These are phyloP conservation scores for Phlegmacium glaucopus DNA, from an alignment of 768 basidiomycete genomes.

Conservation along the genomic window DNA sequence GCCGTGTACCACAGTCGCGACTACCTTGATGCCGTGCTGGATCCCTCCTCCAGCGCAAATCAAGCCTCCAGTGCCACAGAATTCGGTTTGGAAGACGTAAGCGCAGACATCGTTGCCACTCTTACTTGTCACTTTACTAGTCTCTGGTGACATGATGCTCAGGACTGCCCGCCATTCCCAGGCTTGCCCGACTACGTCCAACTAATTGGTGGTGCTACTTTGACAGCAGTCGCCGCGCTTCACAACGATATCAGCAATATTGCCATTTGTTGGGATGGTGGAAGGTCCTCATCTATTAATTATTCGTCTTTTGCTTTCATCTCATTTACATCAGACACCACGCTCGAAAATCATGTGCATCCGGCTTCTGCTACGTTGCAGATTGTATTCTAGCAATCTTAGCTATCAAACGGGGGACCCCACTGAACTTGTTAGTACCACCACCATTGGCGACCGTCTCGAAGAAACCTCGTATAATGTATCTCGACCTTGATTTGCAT, in stretches of 20 bases:
- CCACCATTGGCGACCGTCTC: background rate
- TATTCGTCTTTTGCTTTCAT: background rate
- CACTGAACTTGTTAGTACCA: constrained; percentile 1
- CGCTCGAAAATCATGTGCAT: constrained; percentile 70
- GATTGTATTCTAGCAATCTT: constrained; percentile 85
- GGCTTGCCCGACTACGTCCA: constrained; percentile 67
- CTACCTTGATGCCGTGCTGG: constrained; percentile 61
- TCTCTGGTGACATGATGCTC: background rate
- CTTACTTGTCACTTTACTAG: background rate
- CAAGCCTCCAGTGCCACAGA: constrained; percentile 24
- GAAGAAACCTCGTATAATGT: constrained; percentile 67
- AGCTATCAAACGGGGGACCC: constrained; percentile 45
- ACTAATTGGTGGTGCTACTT: constrained; percentile 71
- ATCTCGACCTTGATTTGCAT: constrained; percentile 91
- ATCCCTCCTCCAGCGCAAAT: constrained; percentile 10
- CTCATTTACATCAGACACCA: constrained; percentile 58
- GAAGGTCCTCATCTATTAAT: constrained; percentile 44
- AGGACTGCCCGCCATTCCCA: constrained; percentile 85
- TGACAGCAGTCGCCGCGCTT: constrained; percentile 69
- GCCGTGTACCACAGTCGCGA: constrained; percentile 65
- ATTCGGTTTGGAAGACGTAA: constrained; percentile 47
- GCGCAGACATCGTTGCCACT: constrained; percentile 1
- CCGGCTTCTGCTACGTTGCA: constrained; percentile 94
- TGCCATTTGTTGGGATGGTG: constrained; percentile 90
- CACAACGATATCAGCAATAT: constrained; percentile 48